Percentiles rank a stretch among this genome's conserved stretches.
Evolutionary conservation across 1,139 yeast species (phyloP).

Genomic region (Zhuliangozyma blackwelliae): DNA sequence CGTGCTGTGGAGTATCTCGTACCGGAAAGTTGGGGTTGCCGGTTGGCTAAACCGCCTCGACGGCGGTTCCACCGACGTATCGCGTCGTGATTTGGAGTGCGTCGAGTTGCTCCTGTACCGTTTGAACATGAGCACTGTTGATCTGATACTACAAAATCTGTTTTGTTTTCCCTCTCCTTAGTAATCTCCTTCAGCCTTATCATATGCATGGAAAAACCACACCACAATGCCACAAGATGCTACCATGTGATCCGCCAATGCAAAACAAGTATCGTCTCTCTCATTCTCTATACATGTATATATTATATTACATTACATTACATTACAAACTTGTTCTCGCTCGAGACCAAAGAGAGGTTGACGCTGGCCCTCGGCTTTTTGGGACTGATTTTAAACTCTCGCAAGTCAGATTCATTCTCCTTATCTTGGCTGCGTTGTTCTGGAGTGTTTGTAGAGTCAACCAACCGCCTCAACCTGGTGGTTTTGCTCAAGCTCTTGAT

Average conservation of each 20-base stretch:
- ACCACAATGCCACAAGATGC: too few species aligned
- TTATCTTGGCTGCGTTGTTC: conserved; percentile 8
- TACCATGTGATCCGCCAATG: too few species aligned
- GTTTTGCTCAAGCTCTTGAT: conserved; percentile 69
- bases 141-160: too few species aligned
- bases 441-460: conserved; percentile 26
- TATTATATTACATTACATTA: too few species aligned
- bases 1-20: not conserved
- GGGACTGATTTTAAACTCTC: conserved; percentile 20
- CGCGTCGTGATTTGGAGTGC: too few species aligned
- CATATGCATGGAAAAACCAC: too few species aligned
- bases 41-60: conserved; percentile 5
- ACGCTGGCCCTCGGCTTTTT: conserved; percentile 13
- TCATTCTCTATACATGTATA: too few species aligned
- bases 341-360: conserved; percentile 1
- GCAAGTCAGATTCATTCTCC: conserved; percentile 19
- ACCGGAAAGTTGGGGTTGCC: not conserved
- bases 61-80: too few species aligned
- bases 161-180: too few species aligned
- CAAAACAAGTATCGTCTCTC: too few species aligned
- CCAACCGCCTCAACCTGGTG: conserved; percentile 46
- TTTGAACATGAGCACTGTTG: conserved; percentile 4
- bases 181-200: too few species aligned
- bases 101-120: conserved; percentile 6
- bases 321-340: too few species aligned